Conservation (phyloP, 208 protist genomes). For the Leishmania major region DNA sequence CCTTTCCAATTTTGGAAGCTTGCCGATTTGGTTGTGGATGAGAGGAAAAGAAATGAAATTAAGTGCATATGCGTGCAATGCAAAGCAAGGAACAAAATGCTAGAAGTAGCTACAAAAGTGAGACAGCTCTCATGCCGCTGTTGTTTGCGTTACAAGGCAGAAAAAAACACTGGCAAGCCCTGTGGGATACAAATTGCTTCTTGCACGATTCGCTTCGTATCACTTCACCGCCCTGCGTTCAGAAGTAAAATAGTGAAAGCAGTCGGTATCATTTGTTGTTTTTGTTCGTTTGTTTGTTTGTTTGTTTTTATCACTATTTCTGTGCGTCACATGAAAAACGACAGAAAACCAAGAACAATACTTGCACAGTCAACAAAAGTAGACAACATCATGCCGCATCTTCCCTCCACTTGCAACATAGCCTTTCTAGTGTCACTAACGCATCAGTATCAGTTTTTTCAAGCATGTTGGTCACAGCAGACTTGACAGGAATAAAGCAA, state of each 20-base stretch:
- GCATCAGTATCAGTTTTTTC: constrained; percentile 16
- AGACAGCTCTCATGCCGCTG: not conserved
- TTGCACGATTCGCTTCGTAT: not conserved
- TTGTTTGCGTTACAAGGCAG: not conserved
- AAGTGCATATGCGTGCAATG: not conserved
- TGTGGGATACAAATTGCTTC: too few species aligned
- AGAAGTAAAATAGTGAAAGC: not conserved
- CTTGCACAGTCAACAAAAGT: not conserved
- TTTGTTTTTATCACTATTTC: not conserved
- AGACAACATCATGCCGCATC: not conserved
- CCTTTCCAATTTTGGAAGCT: not conserved
- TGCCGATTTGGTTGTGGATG: not conserved
- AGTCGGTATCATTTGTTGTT: not conserved
- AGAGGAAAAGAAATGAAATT: not conserved
- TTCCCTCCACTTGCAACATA: constrained; percentile 27
- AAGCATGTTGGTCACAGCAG: constrained; percentile 20
- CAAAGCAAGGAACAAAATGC: not conserved
- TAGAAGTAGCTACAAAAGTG: not conserved
- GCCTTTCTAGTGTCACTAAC: constrained; percentile 18
- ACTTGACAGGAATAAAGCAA: constrained; percentile 37
- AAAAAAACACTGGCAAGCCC: not conserved
- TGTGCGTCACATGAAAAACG: not conserved
- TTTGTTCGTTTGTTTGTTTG: not conserved
- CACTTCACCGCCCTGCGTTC: not conserved
- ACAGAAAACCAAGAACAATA: not conserved